A percentile compares a stretch with the other conserved stretches of the same genome.
Evolutionary conservation across 495 filamentous ascomycete species (phyloP).

Genomic region (Penicillium manginii): DNA sequence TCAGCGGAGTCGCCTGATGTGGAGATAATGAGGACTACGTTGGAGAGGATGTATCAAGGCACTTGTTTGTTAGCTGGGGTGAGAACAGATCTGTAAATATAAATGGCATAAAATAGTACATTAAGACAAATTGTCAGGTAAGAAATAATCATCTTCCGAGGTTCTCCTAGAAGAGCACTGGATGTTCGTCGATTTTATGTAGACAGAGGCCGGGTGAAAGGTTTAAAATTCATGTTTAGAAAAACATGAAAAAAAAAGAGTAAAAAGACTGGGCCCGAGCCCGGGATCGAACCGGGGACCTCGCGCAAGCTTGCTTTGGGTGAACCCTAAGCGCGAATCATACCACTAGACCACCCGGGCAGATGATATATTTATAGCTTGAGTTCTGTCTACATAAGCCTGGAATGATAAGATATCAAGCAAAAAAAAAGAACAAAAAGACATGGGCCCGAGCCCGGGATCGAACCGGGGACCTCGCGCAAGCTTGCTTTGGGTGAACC

Average conservation of each 20-base stretch:
- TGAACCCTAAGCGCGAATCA: conserved; percentile 50
- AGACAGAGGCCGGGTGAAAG: no score
- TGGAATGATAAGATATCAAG: no score
- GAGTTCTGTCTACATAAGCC: no score
- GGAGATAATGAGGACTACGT: conserved; percentile 25
- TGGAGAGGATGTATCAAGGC: conserved; percentile 33
- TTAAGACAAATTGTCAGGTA: no score
- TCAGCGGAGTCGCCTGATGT: conserved; percentile 26
- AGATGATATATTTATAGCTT: background rate
- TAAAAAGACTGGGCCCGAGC: background rate
- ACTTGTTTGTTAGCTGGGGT: conserved; percentile 29
- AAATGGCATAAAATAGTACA: background rate
- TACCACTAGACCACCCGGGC: conserved; percentile 24
- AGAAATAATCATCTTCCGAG: no score
- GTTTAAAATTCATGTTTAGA: no score
- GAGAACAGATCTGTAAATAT: conserved; percentile 11
- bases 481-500: conserved; percentile 18
- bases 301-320: conserved; percentile 1
- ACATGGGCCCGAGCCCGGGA: background rate
- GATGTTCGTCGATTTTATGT: no score
- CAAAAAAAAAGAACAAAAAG: background rate
- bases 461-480: conserved; percentile 4
- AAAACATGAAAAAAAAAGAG: background rate
- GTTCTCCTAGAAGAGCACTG: no score
- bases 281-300: conserved; percentile 3